Conservation (phyloP, 805 yeast genomes). For the Zygosaccharomyces bailii region DNA sequence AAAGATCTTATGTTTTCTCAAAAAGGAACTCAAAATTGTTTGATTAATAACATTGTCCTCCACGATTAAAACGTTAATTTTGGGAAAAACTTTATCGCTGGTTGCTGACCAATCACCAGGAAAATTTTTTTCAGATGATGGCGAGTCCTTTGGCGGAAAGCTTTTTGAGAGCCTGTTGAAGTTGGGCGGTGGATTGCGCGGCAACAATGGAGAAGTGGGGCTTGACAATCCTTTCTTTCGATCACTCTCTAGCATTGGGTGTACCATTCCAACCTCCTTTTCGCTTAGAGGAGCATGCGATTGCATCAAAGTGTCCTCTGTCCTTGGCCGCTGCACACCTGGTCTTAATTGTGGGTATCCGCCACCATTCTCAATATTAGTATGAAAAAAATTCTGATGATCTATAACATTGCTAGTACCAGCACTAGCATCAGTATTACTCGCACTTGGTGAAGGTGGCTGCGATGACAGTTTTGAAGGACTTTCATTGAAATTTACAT, state of each 20-base stretch:
- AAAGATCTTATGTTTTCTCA: conserved; percentile 79
- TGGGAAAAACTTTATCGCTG: conserved; percentile 68
- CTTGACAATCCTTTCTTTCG: conserved; percentile 14
- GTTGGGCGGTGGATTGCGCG: conserved; percentile 9
- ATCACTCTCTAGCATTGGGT: conserved; percentile 19
- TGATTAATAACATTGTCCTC: conserved; percentile 96
- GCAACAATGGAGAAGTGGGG: conserved; percentile 13
- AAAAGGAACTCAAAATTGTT: conserved; percentile 82
- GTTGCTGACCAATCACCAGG: conserved; percentile 19
- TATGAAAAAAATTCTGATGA: no score
- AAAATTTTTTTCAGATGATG: not conserved
- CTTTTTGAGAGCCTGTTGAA: not conserved
- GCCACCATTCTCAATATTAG: not conserved
- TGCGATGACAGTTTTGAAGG: conserved; percentile 7
- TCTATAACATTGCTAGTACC: no score
- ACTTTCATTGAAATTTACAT: conserved; percentile 16
- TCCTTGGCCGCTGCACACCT: conserved; percentile 6
- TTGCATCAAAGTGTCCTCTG: conserved; percentile 2
- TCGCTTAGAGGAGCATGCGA: conserved; percentile 24
- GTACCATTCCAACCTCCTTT: conserved; percentile 29
- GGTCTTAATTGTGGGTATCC: not conserved
- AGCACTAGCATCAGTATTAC: no score
- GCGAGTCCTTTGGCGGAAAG: not conserved
- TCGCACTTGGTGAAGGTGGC: conserved; percentile 8
- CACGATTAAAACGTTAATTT: conserved; percentile 85